Conservation (phyloP, 768 basidiomycete genomes). For the Boletus sp. region DNA sequence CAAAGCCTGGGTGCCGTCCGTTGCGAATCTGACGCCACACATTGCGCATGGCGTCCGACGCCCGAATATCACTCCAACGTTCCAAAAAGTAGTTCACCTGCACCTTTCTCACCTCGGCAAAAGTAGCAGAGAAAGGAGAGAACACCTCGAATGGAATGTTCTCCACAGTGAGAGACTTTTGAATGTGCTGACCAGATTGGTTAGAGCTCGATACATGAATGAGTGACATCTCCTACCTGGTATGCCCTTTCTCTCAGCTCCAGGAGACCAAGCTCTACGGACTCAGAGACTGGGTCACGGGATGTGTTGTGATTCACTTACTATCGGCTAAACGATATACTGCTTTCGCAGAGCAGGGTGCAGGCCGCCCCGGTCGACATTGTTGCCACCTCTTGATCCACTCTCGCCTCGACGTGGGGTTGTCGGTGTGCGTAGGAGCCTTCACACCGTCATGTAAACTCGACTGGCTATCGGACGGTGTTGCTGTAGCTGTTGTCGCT, state of each 20-base stretch:
- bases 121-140: conserved; percentile 78
- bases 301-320: conserved; percentile 35
- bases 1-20: conserved; percentile 83
- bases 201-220: conserved; percentile 1
- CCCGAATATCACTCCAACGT: conserved; percentile 79
- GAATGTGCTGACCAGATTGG: conserved; percentile 54
- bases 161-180: conserved; percentile 67
- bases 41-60: conserved; percentile 77
- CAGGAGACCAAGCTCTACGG: conserved; percentile 61
- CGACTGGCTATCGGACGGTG: conserved; percentile 36
- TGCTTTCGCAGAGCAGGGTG: conserved; percentile 82
- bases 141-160: conserved; percentile 88
- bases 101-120: conserved; percentile 78
- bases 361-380: conserved; percentile 56
- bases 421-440: conserved; percentile 10
- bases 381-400: conserved; percentile 74
- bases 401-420: conserved; percentile 46
- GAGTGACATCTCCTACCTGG: conserved; percentile 27
- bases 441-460: conserved; percentile 26
- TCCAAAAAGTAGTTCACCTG: conserved; percentile 77
- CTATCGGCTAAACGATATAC: conserved; percentile 81
- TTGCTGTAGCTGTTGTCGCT: conserved; percentile 10
- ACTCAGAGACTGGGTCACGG: not conserved
- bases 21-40: conserved; percentile 85
- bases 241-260: conserved; percentile 76